Evolutionary conservation across 495 filamentous ascomycete genomes (phyloP).

Genomic region (Diplogelasinospora grovesii): DNA sequence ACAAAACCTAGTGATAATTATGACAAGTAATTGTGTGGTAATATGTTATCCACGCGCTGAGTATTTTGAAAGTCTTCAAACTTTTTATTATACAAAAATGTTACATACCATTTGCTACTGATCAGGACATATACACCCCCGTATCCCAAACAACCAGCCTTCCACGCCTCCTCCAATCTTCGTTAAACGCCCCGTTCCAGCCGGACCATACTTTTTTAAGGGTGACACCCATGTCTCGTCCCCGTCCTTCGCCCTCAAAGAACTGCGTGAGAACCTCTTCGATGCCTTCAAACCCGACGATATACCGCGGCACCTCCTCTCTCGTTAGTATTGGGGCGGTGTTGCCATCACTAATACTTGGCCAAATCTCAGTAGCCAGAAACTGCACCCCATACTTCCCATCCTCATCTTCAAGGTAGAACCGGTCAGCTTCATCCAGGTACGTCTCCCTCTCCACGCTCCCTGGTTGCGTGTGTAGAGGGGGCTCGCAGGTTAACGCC

Average conservation of each 20-base stretch:
- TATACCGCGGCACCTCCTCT: constrained; percentile 43
- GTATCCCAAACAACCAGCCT: constrained; percentile 74
- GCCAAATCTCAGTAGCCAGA: constrained; percentile 41
- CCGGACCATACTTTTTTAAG: constrained; percentile 61
- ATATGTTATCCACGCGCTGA: no score
- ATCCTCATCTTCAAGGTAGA: constrained; percentile 47
- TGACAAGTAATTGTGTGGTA: no score
- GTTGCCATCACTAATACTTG: constrained; percentile 10
- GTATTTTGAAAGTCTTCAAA: no score
- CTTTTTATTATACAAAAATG: no score
- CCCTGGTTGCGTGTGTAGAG: constrained; percentile 52
- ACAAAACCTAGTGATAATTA: no score
- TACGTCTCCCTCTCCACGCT: constrained; percentile 54
- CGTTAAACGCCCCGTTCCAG: constrained; percentile 78
- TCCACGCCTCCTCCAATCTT: constrained; percentile 80
- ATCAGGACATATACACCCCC: no score
- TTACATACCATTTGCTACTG: no score
- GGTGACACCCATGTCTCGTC: constrained; percentile 28
- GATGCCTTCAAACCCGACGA: constrained; percentile 51
- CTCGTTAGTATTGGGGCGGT: no score
- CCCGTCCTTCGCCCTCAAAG: constrained; percentile 39
- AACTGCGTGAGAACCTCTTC: constrained; percentile 37
- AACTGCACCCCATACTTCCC: constrained; percentile 40
- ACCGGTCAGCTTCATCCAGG: constrained; percentile 82
- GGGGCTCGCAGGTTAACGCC: constrained; percentile 89